These are phyloP conservation scores for Camptophora hylomeconis DNA, from an alignment of 2,329 filamentous ascomycete genomes.

Conservation along the genomic window DNA sequence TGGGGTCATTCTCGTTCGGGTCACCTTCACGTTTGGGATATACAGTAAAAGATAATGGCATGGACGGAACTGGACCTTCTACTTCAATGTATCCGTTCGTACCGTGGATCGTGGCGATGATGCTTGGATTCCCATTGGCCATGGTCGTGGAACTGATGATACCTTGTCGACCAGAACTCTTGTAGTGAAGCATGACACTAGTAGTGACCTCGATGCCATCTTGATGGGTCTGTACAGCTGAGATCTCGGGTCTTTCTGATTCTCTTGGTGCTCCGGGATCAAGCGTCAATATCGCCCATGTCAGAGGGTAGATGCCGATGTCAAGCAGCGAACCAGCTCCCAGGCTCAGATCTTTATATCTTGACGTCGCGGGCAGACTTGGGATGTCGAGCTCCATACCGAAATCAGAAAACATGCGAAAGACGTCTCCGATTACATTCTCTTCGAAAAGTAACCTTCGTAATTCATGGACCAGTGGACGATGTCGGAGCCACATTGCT, in stretches of 20 bases:
- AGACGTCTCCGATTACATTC: slow-evolving; percentile 38
- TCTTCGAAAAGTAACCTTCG: slow-evolving; percentile 35
- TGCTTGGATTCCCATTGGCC: slow-evolving; percentile 3
- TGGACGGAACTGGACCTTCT: slow-evolving; percentile 6
- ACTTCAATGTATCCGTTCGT: slow-evolving; percentile 15
- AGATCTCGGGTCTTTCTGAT: slow-evolving; percentile 56
- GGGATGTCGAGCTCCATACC: slow-evolving; percentile 9
- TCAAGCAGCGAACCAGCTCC: slow-evolving; percentile 70
- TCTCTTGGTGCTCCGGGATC: slow-evolving; percentile 51
- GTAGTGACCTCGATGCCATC: slow-evolving; percentile 22
- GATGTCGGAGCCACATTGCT: slow-evolving; percentile 63
- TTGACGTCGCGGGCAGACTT: slow-evolving; percentile 5
- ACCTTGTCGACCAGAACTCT: slow-evolving; percentile 27
- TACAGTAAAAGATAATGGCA: slow-evolving; percentile 10
- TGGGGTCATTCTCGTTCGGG: neutral
- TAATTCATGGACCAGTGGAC: slow-evolving; percentile 66
- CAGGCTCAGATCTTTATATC: slow-evolving; percentile 63
- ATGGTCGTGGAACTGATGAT: slow-evolving; percentile 29
- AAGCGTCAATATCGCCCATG: slow-evolving; percentile 81
- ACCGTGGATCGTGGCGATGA: slow-evolving; percentile 12
- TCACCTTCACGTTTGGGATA: slow-evolving; percentile 5
- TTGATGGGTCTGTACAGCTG: slow-evolving; percentile 35
- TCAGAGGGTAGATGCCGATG: slow-evolving; percentile 75
- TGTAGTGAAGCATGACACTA: slow-evolving; percentile 28
- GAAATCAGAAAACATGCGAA: slow-evolving; percentile 44